Percentiles rank a stretch among this genome's conserved stretches.
Conservation (phyloP, 2,329 filamentous ascomycete species). For the Diaporthe caulivora region DNA sequence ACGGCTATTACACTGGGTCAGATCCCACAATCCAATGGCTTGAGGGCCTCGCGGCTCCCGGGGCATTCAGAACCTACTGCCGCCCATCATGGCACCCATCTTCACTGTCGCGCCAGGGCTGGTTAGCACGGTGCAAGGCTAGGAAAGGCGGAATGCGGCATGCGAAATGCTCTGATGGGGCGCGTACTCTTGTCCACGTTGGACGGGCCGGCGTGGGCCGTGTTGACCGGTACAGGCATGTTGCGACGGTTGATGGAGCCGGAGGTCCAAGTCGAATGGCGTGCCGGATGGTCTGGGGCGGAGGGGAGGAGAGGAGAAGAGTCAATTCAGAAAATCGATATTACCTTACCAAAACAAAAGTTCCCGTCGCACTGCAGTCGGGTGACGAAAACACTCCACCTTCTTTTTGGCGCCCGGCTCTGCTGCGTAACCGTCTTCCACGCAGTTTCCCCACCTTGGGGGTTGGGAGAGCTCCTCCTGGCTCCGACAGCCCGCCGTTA, state of each 20-base stretch:
- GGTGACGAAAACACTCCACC: slow-evolving; percentile 29
- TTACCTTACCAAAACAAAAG: slow-evolving; percentile 15
- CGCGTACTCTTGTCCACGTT: slow-evolving; percentile 67
- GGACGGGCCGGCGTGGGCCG: slow-evolving; percentile 57
- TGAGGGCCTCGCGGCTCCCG: neutral
- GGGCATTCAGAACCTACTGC: slow-evolving; percentile 74
- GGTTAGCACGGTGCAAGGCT: slow-evolving; percentile 9
- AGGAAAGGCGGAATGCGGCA: neutral
- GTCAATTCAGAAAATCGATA: neutral
- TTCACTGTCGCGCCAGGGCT: slow-evolving; percentile 74
- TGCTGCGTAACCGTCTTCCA: neutral
- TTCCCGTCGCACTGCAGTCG: slow-evolving; percentile 13
- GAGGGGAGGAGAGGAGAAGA: neutral
- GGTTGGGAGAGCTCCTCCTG: slow-evolving; percentile 10
- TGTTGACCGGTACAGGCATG: slow-evolving; percentile 50
- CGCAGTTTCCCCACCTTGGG: slow-evolving; percentile 8
- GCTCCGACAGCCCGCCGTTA: neutral
- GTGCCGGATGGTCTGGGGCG: neutral
- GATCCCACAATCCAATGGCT: neutral
- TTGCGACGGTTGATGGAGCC: slow-evolving; percentile 34
- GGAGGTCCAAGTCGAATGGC: neutral
- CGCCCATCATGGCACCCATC: slow-evolving; percentile 99
- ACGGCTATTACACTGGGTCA: slow-evolving; percentile 73
- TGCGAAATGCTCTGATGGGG: neutral
- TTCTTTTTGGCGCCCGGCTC: slow-evolving; percentile 12